These are phyloP conservation scores for Cladosporium cucumerinum DNA, from an alignment of 2,329 filamentous ascomycete genomes.

Conservation along the genomic window DNA sequence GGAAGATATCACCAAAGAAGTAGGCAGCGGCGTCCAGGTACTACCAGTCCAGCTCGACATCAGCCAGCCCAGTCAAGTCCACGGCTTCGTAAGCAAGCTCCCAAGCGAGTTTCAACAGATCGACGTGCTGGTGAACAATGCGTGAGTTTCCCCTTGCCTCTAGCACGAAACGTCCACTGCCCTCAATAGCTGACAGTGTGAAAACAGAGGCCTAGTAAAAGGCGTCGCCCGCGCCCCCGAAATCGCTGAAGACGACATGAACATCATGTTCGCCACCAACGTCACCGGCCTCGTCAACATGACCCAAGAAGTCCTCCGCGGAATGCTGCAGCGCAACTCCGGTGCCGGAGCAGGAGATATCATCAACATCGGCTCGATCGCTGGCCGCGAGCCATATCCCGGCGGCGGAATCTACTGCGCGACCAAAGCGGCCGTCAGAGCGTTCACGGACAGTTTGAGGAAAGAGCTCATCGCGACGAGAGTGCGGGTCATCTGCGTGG, in stretches of 20 bases:
- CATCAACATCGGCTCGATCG: conserved; percentile 87
- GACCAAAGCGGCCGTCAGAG: conserved; percentile 78
- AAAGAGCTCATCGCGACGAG: conserved; percentile 77
- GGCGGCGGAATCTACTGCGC: conserved; percentile 87
- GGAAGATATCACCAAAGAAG: conserved; percentile 69
- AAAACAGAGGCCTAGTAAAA: conserved; percentile 66
- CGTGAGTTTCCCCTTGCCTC: conserved; percentile 34
- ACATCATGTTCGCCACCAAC: conserved; percentile 84
- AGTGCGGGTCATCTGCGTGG: conserved; percentile 78
- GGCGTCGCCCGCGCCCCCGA: conserved; percentile 80
- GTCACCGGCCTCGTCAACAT: conserved; percentile 90
- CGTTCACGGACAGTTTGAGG: conserved; percentile 74
- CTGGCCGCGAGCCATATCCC: conserved; percentile 75
- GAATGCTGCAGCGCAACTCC: conserved; percentile 61
- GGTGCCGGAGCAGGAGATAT: conserved; percentile 70
- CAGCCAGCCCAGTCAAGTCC: conserved; percentile 71
- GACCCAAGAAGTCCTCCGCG: conserved; percentile 81
- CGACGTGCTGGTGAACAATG: conserved; percentile 92
- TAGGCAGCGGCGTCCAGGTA: conserved; percentile 76
- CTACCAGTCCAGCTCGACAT: conserved; percentile 82
- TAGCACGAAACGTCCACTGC: not conserved
- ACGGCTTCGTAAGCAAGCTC: conserved; percentile 66
- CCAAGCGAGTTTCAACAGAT: conserved; percentile 81
- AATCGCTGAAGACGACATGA: conserved; percentile 74
- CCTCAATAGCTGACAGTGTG: not conserved